Evolutionary conservation across 768 basidiomycete genomes (phyloP).

Genomic region (Phaeotremella skinneri): DNA sequence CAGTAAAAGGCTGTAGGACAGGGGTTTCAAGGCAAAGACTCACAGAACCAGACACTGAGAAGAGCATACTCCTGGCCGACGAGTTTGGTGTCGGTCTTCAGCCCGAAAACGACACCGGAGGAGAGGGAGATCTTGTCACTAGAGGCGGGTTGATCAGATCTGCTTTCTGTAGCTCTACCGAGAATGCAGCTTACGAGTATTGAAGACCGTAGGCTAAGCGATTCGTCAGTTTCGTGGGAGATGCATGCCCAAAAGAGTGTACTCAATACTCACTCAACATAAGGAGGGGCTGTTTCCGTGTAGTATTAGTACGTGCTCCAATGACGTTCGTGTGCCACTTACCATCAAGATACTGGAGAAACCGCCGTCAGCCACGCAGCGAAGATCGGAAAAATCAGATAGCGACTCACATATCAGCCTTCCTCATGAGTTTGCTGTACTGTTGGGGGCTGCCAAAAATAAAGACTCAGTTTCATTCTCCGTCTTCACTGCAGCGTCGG

Average conservation of each 20-base stretch:
- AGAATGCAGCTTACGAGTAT: slow-evolving; percentile 14
- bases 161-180: neutral
- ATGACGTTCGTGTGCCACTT: neutral
- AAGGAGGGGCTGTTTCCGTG: slow-evolving; percentile 5
- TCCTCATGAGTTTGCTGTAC: slow-evolving; percentile 15
- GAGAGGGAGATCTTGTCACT: slow-evolving; percentile 27
- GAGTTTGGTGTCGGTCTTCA: slow-evolving; percentile 18
- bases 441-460: neutral
- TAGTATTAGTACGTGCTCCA: neutral
- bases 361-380: neutral
- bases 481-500: neutral
- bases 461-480: neutral
- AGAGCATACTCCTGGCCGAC: slow-evolving; percentile 15
- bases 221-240: neutral
- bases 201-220: slow-evolving; percentile 16
- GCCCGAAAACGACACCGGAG: slow-evolving; percentile 17
- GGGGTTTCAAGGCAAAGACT: no score
- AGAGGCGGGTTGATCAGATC: neutral
- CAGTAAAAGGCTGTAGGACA: no score
- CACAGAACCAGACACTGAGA: slow-evolving; percentile 20
- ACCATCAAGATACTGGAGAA: slow-evolving; percentile 9
- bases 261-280: slow-evolving; percentile 16
- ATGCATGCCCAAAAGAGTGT: no score
- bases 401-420: slow-evolving; percentile 11
- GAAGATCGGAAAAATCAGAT: neutral